Conservation (phyloP, 306 rosid species). For the Cucurbita maxima region DNA sequence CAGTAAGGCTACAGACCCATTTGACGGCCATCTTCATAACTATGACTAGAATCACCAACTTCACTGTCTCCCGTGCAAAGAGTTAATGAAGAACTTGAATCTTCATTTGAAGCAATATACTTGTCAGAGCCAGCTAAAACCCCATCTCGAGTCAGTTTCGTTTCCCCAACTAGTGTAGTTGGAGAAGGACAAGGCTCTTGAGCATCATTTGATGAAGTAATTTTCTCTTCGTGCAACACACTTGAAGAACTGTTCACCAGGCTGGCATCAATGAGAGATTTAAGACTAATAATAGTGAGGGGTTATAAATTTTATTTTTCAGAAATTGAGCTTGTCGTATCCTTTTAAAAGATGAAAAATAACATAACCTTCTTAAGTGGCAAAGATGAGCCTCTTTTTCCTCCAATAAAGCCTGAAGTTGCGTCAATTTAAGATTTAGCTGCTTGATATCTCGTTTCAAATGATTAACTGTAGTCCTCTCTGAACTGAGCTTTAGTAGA, state of each 20-base stretch:
- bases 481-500: constrained; percentile 66
- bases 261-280: constrained; percentile 27
- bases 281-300: constrained; percentile 12
- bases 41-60: constrained; percentile 27
- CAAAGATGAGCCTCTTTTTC: constrained; percentile 58
- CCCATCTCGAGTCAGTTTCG: constrained; percentile 27
- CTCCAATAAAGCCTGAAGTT: constrained; percentile 70
- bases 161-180: constrained; percentile 19
- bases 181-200: constrained; percentile 21
- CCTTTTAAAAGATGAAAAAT: neutral
- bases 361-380: constrained; percentile 48
- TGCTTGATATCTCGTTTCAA: constrained; percentile 62
- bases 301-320: neutral
- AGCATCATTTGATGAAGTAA: constrained; percentile 21
- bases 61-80: constrained; percentile 19
- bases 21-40: constrained; percentile 26
- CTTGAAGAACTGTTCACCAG: constrained; percentile 29
- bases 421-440: constrained; percentile 60
- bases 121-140: constrained; percentile 25
- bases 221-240: constrained; percentile 38
- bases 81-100: constrained; percentile 20
- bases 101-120: constrained; percentile 17
- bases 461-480: constrained; percentile 47
- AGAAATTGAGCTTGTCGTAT: neutral
- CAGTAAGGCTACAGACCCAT: constrained; percentile 19